phyloP scores from a whole-genome alignment of 768 basidiomycete species.

The Punctularia strigosozonata region DNA sequence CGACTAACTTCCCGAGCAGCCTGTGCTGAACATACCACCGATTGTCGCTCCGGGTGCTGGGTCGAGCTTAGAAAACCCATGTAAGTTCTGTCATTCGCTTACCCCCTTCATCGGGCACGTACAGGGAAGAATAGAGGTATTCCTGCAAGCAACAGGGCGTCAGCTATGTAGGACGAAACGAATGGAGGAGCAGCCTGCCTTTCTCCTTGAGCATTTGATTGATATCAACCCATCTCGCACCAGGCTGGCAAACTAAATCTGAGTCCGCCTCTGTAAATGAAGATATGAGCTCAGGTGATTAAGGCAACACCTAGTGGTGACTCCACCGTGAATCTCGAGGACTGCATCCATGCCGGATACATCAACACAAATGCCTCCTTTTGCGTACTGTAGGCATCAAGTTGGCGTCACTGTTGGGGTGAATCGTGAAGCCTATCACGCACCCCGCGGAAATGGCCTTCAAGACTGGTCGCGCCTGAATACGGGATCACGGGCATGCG shows the following conservation, averaged over 20 bases:
- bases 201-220: constrained; percentile 56
- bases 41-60: constrained; percentile 73
- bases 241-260: constrained; percentile 67
- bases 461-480: constrained; percentile 73
- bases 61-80: constrained; percentile 37
- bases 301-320: no score
- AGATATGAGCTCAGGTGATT: not conserved
- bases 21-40: constrained; percentile 80
- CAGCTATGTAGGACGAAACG: not conserved
- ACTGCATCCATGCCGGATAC: constrained; percentile 72
- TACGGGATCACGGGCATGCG: constrained; percentile 70
- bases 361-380: constrained; percentile 77
- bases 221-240: constrained; percentile 58
- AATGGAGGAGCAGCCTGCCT: constrained; percentile 21
- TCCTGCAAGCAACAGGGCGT: constrained; percentile 24
- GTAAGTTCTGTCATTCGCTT: not conserved
- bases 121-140: constrained; percentile 82
- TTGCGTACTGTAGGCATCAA: no score
- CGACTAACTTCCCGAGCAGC: constrained; percentile 69
- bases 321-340: constrained; percentile 54
- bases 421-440: no score
- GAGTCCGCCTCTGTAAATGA: constrained; percentile 44
- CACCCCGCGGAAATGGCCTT: constrained; percentile 65
- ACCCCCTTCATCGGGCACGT: constrained; percentile 9
- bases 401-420: no score